phyloP scores from a whole-genome alignment of 1,139 yeast species.

The Kluyveromyces marxianus region DNA sequence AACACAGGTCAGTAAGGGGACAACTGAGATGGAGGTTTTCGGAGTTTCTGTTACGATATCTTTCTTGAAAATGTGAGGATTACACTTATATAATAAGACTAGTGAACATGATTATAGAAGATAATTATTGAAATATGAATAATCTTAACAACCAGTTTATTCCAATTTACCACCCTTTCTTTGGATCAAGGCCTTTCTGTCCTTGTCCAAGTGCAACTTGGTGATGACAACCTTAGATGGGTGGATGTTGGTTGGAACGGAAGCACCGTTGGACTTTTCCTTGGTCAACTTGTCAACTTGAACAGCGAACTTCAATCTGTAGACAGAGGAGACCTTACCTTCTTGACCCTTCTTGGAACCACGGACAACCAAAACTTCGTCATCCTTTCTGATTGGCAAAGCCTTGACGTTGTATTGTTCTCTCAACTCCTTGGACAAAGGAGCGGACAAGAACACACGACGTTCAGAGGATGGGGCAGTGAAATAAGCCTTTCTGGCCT shows the following conservation, averaged over 20 bases:
- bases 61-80: constrained; percentile 5
- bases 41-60: not conserved
- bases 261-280: constrained; percentile 98
- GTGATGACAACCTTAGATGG: constrained; percentile 99
- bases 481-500: constrained; percentile 99
- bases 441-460: constrained; percentile 95
- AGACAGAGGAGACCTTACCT: constrained; percentile 96
- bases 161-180: constrained; percentile 86
- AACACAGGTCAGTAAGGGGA: no score
- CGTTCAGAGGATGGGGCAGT: constrained; percentile 94
- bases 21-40: no score
- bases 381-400: constrained; percentile 97
- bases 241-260: constrained; percentile 95
- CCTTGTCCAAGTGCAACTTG: constrained; percentile 96
- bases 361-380: constrained; percentile 92
- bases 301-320: constrained; percentile 97
- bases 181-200: constrained; percentile 95
- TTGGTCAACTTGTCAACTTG: constrained; percentile 96
- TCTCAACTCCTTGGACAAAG: constrained; percentile 98
- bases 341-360: constrained; percentile 99
- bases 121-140: not conserved
- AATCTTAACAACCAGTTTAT: constrained; percentile 34
- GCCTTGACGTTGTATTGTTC: constrained; percentile 95
- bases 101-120: constrained; percentile 9
- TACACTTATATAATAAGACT: constrained; percentile 12